Base-by-base conservation (phyloP, 257 asterid genomes). In the Apocynum venetum region DNA sequence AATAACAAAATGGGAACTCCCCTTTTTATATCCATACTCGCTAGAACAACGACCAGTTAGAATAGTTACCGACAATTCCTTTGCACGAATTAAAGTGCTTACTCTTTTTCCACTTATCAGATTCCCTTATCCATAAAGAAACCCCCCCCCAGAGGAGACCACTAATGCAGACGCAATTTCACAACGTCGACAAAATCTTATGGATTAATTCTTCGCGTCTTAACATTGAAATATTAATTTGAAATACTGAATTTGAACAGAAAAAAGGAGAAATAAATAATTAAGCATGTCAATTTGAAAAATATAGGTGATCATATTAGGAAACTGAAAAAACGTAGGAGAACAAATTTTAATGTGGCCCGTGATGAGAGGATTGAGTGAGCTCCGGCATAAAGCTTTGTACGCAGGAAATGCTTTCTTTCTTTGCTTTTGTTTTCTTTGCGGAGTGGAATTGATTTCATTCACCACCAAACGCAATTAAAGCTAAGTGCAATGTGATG, bases 401-500 rank as follows among this genome's bases (percentile, higher is more conserved):
- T 55, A 17, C 8, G 61, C 14, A 6, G 53, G 35, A 76, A 25
- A 43, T 56, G 57, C 56, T 56, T 20, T 7, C 8, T 59, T 71
- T 35, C 71, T 76, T 65, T 44, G 38, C 61, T 73, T 75, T 82
- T 80, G 72, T 67, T 78, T 86, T 78, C 69, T 83, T 82, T 64
- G 71, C 57, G 52, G 78, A 77, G 88, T 88, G 90, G 87, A 76
- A 82, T 65, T 85, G 74, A 78, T 49, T 82, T 79, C 79, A 83
- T 81, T 85, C 86, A 87, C 83, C 88, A 88, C 83, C 85, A 80
- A 88, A 86, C 85, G 78, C 53, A 68, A 14, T 82, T 63, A 51
- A 64, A 78, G 80, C 74, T 79, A 79, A 89, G 96, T 89, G 97
- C 89, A 79, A 38, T 76, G 66, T 89, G 90, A 89, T 88, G 89